These are phyloP conservation scores for Acacia confusa DNA, from an alignment of 306 rosid species.

Conservation along the genomic window DNA sequence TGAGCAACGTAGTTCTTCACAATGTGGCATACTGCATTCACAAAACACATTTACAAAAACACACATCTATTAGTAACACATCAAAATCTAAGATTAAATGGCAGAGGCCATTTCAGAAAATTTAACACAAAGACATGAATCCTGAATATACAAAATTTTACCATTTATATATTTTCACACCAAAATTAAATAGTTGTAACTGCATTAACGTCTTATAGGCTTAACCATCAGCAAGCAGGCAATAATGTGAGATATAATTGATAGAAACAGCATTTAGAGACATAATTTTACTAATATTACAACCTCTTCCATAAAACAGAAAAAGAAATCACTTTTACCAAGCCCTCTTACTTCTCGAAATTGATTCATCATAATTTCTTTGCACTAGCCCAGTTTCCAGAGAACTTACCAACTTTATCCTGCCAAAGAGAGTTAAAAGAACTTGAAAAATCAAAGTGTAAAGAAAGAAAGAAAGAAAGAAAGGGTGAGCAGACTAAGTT, in stretches of 20 bases:
- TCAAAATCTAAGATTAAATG: background rate
- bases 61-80: slow-evolving; percentile 6
- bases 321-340: slow-evolving; percentile 32
- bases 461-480: background rate
- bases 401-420: slow-evolving; percentile 98
- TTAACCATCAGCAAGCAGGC: background rate
- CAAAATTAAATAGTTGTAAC: background rate
- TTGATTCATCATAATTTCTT: slow-evolving; percentile 38
- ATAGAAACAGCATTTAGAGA: slow-evolving; percentile 3
- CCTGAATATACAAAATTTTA: background rate
- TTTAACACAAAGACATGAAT: background rate
- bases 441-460: slow-evolving; percentile 7
- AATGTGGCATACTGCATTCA: slow-evolving; percentile 77
- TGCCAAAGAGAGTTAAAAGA: slow-evolving; percentile 45
- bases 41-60: slow-evolving; percentile 22
- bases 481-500: background rate
- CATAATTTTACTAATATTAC: slow-evolving; percentile 12
- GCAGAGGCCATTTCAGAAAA: slow-evolving; percentile 2
- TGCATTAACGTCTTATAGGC: background rate
- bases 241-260: background rate
- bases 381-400: slow-evolving; percentile 34
- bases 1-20: slow-evolving; percentile 85
- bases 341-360: slow-evolving; percentile 43
- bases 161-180: background rate
- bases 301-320: slow-evolving; percentile 6